A percentile compares a stretch with the other conserved stretches of the same genome.
phyloP scores from a whole-genome alignment of 306 rosid species.

The Sicyos baderoa region DNA sequence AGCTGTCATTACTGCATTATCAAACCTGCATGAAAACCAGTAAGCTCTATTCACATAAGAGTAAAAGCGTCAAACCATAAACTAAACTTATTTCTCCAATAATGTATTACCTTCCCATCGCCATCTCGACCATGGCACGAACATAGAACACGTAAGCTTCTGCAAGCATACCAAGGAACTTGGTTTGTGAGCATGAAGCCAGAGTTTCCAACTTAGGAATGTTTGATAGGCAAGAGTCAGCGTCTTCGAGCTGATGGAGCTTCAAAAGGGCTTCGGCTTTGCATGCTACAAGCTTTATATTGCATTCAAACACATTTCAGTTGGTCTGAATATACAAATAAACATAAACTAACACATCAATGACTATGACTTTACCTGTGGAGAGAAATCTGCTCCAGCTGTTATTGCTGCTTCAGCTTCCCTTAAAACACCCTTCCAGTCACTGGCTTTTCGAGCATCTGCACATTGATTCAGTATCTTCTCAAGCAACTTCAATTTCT shows the following conservation, averaged over 20 bases:
- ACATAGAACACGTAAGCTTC: conserved; percentile 69
- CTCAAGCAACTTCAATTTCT: conserved; percentile 55
- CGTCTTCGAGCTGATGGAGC: conserved; percentile 71
- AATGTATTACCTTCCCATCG: conserved; percentile 67
- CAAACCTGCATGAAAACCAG: conserved; percentile 61
- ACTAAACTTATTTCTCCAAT: neutral
- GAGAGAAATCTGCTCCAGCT: conserved; percentile 70
- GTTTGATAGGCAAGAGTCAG: conserved; percentile 43
- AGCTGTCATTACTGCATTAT: conserved; percentile 57
- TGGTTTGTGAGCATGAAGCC: conserved; percentile 39
- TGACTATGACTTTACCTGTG: conserved; percentile 50
- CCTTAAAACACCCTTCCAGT: conserved; percentile 62
- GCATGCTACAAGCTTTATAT: conserved; percentile 60
- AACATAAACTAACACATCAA: neutral
- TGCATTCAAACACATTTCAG: conserved; percentile 13
- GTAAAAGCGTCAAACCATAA: neutral
- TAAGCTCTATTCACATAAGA: conserved; percentile 27
- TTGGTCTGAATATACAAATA: neutral
- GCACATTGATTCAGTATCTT: conserved; percentile 57
- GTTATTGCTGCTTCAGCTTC: conserved; percentile 65
- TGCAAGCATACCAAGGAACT: conserved; percentile 62
- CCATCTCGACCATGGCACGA: conserved; percentile 74
- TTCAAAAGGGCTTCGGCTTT: conserved; percentile 71
- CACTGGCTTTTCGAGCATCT: conserved; percentile 54
- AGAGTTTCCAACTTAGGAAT: conserved; percentile 58